Percentiles rank a stretch among this genome's conserved stretches.
These are phyloP conservation scores for Aureobasidium sp. DNA, from an alignment of 2,329 filamentous ascomycete genomes.

Conservation along the genomic window DNA sequence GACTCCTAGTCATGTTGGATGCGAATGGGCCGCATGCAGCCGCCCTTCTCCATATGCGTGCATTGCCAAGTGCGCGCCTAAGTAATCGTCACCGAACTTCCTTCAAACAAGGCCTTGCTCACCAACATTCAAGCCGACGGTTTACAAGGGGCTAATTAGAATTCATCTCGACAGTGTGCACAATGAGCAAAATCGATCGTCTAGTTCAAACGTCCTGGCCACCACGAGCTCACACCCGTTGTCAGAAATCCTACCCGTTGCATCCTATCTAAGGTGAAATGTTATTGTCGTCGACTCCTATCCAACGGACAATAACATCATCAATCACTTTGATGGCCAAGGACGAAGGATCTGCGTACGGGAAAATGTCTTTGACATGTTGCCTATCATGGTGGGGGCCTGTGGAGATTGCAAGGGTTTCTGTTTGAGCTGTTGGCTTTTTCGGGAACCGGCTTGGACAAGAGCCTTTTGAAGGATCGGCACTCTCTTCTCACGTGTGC, in stretches of 20 bases:
- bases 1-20: not conserved
- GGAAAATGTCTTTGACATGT: constrained; percentile 3
- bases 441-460: not conserved
- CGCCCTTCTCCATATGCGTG: constrained; percentile 4
- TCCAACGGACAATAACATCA: no score
- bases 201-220: constrained; percentile 11
- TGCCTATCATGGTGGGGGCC: constrained; percentile 8
- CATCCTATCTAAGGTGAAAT: not conserved
- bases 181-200: not conserved
- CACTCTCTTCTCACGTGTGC: not conserved
- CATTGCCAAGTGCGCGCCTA: not conserved
- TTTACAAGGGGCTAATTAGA: constrained; percentile 11
- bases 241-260: not conserved
- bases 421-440: not conserved
- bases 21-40: constrained; percentile 4
- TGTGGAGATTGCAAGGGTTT: constrained; percentile 11
- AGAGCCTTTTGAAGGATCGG: not conserved
- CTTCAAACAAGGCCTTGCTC: not conserved
- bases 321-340: not conserved
- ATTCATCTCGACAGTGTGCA: not conserved
- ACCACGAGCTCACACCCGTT: not conserved
- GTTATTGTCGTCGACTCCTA: no score
- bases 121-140: not conserved
- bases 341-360: constrained; percentile 1
- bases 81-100: not conserved